These are phyloP conservation scores for Willaertia magna DNA, from an alignment of 208 protist species.

Conservation along the genomic window DNA sequence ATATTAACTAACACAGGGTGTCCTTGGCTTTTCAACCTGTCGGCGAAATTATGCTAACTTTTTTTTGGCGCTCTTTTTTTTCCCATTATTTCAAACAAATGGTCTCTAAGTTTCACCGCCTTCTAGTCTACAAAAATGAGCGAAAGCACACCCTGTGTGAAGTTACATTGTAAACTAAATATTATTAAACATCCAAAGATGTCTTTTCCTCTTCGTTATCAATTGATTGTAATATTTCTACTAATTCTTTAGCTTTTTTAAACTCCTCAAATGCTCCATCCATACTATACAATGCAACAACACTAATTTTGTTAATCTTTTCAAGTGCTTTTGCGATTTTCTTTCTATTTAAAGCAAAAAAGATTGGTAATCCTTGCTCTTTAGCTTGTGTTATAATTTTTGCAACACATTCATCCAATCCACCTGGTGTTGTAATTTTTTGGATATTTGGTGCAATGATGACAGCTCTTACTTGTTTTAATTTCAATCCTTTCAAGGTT, in stretches of 20 bases:
- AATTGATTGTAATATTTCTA: too few relatives aligned
- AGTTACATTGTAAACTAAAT: too few relatives aligned
- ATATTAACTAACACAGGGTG: too few relatives aligned
- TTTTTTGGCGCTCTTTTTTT: too few relatives aligned
- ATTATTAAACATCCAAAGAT: too few relatives aligned
- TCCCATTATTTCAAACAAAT: too few relatives aligned
- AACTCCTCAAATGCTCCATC: conserved; percentile 4
- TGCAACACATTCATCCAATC: not conserved
- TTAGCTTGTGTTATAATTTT: not conserved
- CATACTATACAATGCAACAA: not conserved
- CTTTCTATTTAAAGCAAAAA: not conserved
- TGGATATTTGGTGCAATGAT: conserved; percentile 6
- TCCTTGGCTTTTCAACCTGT: too few relatives aligned
- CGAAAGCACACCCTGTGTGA: too few relatives aligned
- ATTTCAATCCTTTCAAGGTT: not conserved
- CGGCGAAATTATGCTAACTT: too few relatives aligned
- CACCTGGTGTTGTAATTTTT: not conserved
- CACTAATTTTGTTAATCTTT: not conserved
- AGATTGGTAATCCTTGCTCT: not conserved
- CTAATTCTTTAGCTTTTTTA: not conserved
- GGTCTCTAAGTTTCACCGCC: too few relatives aligned
- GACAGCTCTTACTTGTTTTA: not conserved
- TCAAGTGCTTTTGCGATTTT: not conserved
- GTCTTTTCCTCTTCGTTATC: too few relatives aligned
- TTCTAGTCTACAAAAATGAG: too few relatives aligned